Conservation (phyloP, 1,139 yeast genomes). For the Kodamaea ohmeri region DNA sequence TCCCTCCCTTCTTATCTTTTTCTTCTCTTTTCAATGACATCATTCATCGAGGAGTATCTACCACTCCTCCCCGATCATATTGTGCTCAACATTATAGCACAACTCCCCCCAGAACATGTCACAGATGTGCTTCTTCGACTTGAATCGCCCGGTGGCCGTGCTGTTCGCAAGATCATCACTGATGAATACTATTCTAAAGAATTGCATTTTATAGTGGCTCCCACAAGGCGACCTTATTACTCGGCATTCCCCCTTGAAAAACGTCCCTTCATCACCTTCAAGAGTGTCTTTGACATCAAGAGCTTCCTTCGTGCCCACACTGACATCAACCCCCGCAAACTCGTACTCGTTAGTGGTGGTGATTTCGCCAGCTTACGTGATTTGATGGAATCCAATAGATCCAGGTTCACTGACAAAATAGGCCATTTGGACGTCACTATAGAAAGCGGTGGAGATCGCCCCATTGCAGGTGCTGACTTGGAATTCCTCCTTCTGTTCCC, state of each 20-base stretch:
- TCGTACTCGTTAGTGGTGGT: constrained; percentile 32
- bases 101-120: constrained; percentile 27
- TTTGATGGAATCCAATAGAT: constrained; percentile 22
- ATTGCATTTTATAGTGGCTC: constrained; percentile 34
- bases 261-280: constrained; percentile 26
- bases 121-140: constrained; percentile 25
- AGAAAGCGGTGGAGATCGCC: constrained; percentile 23
- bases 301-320: constrained; percentile 29
- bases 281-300: constrained; percentile 31
- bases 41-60: constrained; percentile 16
- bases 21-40: no score
- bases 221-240: constrained; percentile 29
- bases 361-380: constrained; percentile 31
- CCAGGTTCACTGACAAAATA: constrained; percentile 17
- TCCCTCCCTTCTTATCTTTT: background rate
- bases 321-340: constrained; percentile 27
- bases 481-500: constrained; percentile 23
- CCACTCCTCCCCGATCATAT: constrained; percentile 31
- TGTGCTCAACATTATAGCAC: constrained; percentile 22
- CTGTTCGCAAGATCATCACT: constrained; percentile 23
- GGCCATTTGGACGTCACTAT: constrained; percentile 26
- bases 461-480: constrained; percentile 20
- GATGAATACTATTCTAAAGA: constrained; percentile 30
- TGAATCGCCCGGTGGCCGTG: constrained; percentile 11
- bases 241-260: constrained; percentile 17